Base-by-base conservation (phyloP, 352 stramenopile genomes). In the Halophytophthora polymorphica region DNA sequence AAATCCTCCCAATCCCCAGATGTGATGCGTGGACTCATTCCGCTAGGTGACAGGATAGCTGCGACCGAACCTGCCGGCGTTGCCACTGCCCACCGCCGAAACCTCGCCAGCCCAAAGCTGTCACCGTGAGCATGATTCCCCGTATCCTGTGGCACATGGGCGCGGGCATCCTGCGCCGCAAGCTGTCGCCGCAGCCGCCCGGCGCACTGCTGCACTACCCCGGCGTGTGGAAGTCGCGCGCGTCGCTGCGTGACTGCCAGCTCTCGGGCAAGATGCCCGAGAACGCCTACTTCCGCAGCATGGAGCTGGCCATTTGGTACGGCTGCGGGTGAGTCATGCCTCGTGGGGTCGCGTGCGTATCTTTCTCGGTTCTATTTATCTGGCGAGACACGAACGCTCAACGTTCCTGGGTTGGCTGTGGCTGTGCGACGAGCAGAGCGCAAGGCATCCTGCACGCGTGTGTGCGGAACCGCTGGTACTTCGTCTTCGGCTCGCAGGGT, bases 301-400 rank as follows among this genome's bases (percentile, higher is more conserved):
- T 89, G 75, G 78, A 89, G 64, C 61, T 86, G 39, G 70, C 78
- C 6, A 83, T 86, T 53, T 86, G 75, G 73, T 87, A 86, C 45
- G 72, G 67, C 54, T 85, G 73, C 47, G 77, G 71, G 61, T n/a
- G n/a, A n/a, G n/a, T n/a, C n/a, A n/a, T n/a, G n/a, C n/a, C n/a
- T n/a, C n/a, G n/a, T n/a, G n/a, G n/a, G n/a, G n/a, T n/a, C n/a
- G n/a, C n/a, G n/a, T n/a, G n/a, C n/a, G n/a, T 82, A 71, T 50
- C 63, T 73, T n/a, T 14, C 14, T n/a, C 15, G 21, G n/a, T 18
- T 4, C 21, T n/a, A 21, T 21, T 48, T 8, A 42, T n/a, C n/a
- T n/a, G n/a, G n/a, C n/a, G n/a, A n/a, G n/a, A n/a, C n/a, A n/a
- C n/a, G n/a, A n/a, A n/a, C n/a, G n/a, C n/a, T n/a, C n/a, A n/a